These are phyloP conservation scores for Breviolum minutum DNA, from an alignment of 73 alveolate species.

Conservation along the genomic window DNA sequence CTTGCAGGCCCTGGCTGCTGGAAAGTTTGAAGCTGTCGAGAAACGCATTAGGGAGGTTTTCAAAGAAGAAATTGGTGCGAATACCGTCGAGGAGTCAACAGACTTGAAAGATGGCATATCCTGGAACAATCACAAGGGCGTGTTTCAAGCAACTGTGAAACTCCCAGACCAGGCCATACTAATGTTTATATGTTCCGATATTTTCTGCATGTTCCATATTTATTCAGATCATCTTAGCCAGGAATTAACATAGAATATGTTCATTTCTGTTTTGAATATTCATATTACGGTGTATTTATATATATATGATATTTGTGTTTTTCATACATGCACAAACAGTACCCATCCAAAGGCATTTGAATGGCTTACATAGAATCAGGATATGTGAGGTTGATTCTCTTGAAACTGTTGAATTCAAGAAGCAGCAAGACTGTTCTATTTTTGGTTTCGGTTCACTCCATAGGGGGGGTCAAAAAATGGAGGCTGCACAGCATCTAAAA, in stretches of 20 bases:
- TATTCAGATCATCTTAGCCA: not conserved
- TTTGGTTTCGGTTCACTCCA: too few species aligned
- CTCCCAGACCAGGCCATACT: not conserved
- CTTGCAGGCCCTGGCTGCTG: conserved; percentile 4
- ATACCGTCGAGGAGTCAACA: not conserved
- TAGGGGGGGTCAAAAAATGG: too few species aligned
- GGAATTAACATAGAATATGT: not conserved
- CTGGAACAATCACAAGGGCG: not conserved
- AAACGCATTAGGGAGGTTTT: not conserved
- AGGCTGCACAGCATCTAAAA: too few species aligned
- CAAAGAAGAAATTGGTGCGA: not conserved
- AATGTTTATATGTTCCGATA: not conserved
- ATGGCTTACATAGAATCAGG: too few species aligned
- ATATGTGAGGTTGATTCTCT: not conserved
- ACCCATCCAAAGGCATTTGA: too few species aligned
- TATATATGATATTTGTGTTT: not conserved
- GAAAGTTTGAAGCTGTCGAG: not conserved
- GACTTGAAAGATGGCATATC: not conserved
- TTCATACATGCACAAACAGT: not conserved
- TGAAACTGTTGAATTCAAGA: not conserved
- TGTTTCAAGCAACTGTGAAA: conserved; percentile 8
- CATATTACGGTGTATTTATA: not conserved
- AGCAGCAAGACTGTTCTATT: too few species aligned
- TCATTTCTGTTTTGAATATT: not conserved
- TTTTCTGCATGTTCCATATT: not conserved